Base-by-base conservation (phyloP, 2,329 filamentous ascomycete genomes). In the Cordyceps cicadae region DNA sequence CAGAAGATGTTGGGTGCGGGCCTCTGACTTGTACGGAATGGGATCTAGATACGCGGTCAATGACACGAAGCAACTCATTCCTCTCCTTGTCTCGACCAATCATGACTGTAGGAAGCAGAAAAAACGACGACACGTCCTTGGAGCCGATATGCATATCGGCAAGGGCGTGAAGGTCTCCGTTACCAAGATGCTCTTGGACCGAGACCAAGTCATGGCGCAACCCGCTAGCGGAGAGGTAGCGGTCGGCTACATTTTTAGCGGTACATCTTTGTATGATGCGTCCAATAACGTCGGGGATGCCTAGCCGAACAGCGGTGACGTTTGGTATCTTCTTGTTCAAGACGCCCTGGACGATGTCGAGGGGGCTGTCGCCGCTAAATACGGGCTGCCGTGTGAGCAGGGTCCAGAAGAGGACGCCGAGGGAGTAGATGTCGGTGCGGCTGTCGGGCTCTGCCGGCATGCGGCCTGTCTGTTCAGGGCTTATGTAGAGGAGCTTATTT, bases 301-400 rank as follows among this genome's bases (percentile, higher is more conserved):
- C 93, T 63, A 91, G 81, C 55, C 93, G 84, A 50, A 91, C 84
- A 3, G 84, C 84, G 3, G 90, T 90, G 9, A 94, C 86, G 43
- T 85, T 85, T 5, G 89, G 86, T 64, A 97, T 85, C 51, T 89
- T 85, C 64, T 88, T 87, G 52, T 87, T 87, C 9, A 97, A 79
- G 12, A 97, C 91, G 65, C 87, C 90, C 70, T 97, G 92, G 65
- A 97, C 91, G 50, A 97, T 91, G 68, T 97, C 92, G 62, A 97
- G 83, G 0, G 92, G 90, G 0, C 86, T 87, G 14, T 85, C 81
- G 11, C 90, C 93, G 41, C 88, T 87, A 65, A 94, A 96, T 0
- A 91, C 88, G 3, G 89, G 84, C 67, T 87, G 84, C 32, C 92
- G 90, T 1, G 90, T 89, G 51, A 96, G 77, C 68, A 95, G 83